Evolutionary conservation across 331 rosid species (phyloP).

Genomic region (Ulmus americana): DNA sequence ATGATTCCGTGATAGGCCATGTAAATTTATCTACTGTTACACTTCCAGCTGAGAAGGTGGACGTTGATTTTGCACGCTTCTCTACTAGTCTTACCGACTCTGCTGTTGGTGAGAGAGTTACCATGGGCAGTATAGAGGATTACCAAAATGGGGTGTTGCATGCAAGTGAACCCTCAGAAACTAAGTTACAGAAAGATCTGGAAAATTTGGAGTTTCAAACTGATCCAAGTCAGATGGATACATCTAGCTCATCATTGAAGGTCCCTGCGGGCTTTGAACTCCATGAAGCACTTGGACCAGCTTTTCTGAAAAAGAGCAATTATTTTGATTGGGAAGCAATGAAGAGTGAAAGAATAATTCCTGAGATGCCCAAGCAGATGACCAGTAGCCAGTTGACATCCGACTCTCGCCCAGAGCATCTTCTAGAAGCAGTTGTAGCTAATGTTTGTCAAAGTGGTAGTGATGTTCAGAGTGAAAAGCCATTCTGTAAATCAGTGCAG

Average conservation of each 20-base stretch:
- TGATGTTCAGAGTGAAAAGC: slow-evolving; percentile 48
- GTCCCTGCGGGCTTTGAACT: slow-evolving; percentile 96
- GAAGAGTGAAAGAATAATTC: slow-evolving; percentile 38
- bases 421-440: slow-evolving; percentile 84
- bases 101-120: slow-evolving; percentile 39
- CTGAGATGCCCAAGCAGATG: slow-evolving; percentile 41
- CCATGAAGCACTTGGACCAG: slow-evolving; percentile 92
- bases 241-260: slow-evolving; percentile 37
- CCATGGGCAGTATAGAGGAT: slow-evolving; percentile 22
- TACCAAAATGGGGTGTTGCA: slow-evolving; percentile 31
- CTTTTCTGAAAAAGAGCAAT: slow-evolving; percentile 44
- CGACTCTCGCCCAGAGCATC: slow-evolving; percentile 63
- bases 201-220: slow-evolving; percentile 34
- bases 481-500: slow-evolving; percentile 55
- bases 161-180: slow-evolving; percentile 32
- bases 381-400: slow-evolving; percentile 60
- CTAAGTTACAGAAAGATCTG: slow-evolving; percentile 28
- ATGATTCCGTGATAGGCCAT: slow-evolving; percentile 25
- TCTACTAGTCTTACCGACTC: slow-evolving; percentile 39
- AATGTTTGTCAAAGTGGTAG: slow-evolving; percentile 52
- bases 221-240: slow-evolving; percentile 29
- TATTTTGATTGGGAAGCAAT: slow-evolving; percentile 38
- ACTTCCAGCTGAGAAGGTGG: slow-evolving; percentile 36
- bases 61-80: slow-evolving; percentile 39
- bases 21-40: slow-evolving; percentile 18